Base-by-base conservation (phyloP, 331 rosid species). In the Stylosanthes scabra region DNA sequence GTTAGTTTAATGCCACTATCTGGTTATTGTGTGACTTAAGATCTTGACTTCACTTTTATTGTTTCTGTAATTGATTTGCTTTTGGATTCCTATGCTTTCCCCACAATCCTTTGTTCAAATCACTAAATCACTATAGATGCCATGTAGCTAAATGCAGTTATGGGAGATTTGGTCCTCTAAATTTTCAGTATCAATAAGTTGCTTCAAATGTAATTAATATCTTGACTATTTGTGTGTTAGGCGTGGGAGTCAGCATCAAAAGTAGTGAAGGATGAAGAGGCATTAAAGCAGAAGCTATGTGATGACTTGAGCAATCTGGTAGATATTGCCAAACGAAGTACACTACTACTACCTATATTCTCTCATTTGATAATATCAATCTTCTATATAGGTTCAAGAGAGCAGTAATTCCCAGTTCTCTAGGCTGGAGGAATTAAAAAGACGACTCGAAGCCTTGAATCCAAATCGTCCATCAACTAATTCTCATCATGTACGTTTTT, bases 281-380 rank as follows among this genome's bases (percentile, higher is more conserved):
- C 84, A 47, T 16, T 70, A 31, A 91, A 93, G 88, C 88, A 91
- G 83, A 89, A 81, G 82, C 86, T 93, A 9, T 93, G 97, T 81
- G 91, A 93, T 74, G 98, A 91, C 78, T 81, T 93, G 73, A 93
- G 83, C 75, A 81, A 82, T 68, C 91, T 93, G 97, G 98, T 91
- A 86, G 15, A 63, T 74, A 81, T 16, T 11, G 59, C 74, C 47
- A 47, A 58, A 31, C 51, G 49, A 63, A 62, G 78, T 72, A 66
- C 57, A 39, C 46, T 34, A 34, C 3, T 6, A 34, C 39, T 7
- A 14, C 71, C 63, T 59, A 72, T 66, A 54, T 42, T 73, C 62
- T 66, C 37, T 68, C 74, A 45, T 71, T 78, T 85, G 88, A 86
- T 58, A 42, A 68, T 75, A 34, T 70, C 62, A 64, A 55, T 84